Percentiles rank a stretch among this genome's conserved stretches.
phyloP scores from a whole-genome alignment of 352 stramenopile species.

The Globisporangium middletonii region DNA sequence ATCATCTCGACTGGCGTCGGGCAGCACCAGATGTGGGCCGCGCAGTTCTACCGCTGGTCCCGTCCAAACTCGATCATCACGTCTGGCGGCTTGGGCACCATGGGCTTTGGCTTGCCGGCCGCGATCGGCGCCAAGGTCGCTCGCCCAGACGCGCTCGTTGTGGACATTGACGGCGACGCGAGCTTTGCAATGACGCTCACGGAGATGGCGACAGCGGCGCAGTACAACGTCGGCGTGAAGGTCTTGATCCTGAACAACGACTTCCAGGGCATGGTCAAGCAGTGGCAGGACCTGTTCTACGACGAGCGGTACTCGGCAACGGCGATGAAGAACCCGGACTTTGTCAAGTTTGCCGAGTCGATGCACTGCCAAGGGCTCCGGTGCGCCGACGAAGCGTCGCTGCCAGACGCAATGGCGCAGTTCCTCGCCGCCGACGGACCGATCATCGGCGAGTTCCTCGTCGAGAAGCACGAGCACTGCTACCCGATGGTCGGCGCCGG shows the following conservation, averaged over 20 bases:
- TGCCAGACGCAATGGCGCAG: conserved; percentile 88
- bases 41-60: conserved; percentile 96
- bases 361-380: conserved; percentile 93
- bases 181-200: conserved; percentile 97
- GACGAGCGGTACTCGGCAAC: conserved; percentile 90
- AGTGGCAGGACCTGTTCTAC: conserved; percentile 97
- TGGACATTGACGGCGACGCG: conserved; percentile 94
- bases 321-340: conserved; percentile 92
- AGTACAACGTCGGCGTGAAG: conserved; percentile 94
- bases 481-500: conserved; percentile 93
- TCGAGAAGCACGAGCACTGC: conserved; percentile 93
- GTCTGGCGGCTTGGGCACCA: conserved; percentile 92
- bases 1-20: conserved; percentile 95
- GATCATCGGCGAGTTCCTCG: conserved; percentile 93
- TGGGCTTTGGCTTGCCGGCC: conserved; percentile 93
- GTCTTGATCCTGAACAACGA: conserved; percentile 96
- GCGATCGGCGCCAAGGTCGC: conserved; percentile 93
- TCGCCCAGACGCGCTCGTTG: conserved; percentile 72
- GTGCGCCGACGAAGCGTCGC: conserved; percentile 83
- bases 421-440: conserved; percentile 93
- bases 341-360: conserved; percentile 89
- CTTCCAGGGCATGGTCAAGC: conserved; percentile 97
- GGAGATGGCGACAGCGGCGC: conserved; percentile 93
- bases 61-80: conserved; percentile 91
- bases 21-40: conserved; percentile 96